Evolutionary conservation across 371 early-diverging fungal species (phyloP).

Genomic region (Mucor plumbeus): DNA sequence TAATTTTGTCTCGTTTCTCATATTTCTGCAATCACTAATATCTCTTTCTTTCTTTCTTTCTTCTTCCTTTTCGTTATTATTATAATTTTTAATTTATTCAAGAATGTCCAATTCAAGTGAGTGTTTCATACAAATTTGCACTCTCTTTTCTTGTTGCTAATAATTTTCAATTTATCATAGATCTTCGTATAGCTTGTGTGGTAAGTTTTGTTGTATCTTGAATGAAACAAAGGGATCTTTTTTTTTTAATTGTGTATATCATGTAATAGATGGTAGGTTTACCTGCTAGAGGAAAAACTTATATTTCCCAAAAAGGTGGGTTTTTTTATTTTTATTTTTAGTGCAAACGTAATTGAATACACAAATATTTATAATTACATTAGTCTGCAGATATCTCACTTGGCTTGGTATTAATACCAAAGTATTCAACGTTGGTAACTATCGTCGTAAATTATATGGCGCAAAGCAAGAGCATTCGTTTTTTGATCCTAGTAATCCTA

Average conservation of each 20-base stretch:
- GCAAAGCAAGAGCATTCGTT: slow-evolving; percentile 83
- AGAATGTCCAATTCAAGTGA: not conserved
- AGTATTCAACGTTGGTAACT: slow-evolving; percentile 94
- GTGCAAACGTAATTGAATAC: not conserved
- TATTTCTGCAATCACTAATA: not conserved
- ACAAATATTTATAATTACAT: not conserved
- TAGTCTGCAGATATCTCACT: slow-evolving; percentile 88
- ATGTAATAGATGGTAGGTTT: slow-evolving; percentile 77
- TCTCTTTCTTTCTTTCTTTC: not conserved
- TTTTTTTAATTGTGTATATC: not conserved
- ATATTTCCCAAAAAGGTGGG: slow-evolving; percentile 89
- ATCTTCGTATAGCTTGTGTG: slow-evolving; percentile 45
- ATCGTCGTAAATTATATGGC: slow-evolving; percentile 87
- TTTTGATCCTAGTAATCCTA: slow-evolving; percentile 86
- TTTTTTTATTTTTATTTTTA: slow-evolving; percentile 9
- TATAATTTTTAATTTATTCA: not conserved
- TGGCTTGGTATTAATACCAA: slow-evolving; percentile 94
- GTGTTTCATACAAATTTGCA: not conserved
- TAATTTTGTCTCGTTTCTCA: not conserved
- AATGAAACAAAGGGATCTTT: not conserved
- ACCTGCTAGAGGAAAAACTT: slow-evolving; percentile 93
- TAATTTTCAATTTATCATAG: slow-evolving; percentile 17
- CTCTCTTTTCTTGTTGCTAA: not conserved
- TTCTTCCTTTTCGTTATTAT: not conserved
- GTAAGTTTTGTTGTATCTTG: slow-evolving; percentile 21